Percentiles rank a stretch among this genome's conserved stretches.
Evolutionary conservation across 2,329 filamentous ascomycete species (phyloP).

Genomic region (Fusarium longipes): DNA sequence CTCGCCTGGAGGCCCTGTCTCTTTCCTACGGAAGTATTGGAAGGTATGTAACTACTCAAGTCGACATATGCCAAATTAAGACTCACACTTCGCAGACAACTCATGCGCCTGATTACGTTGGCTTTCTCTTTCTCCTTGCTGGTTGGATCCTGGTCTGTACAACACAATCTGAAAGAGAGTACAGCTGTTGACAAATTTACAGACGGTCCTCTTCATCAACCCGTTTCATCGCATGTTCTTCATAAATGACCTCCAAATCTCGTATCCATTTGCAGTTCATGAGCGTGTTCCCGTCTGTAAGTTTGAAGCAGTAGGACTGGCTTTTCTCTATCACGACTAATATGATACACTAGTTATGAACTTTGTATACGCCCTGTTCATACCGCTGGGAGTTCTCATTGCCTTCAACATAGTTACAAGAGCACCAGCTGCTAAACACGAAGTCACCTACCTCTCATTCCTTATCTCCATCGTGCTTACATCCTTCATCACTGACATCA

Average conservation of each 20-base stretch:
- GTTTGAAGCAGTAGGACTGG: slow-evolving; percentile 47
- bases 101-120: slow-evolving; percentile 89
- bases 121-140: slow-evolving; percentile 75
- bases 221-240: slow-evolving; percentile 97
- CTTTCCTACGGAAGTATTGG: slow-evolving; percentile 58
- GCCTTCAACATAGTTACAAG: slow-evolving; percentile 71
- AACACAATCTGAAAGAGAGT: background rate
- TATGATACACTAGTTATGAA: slow-evolving; percentile 67
- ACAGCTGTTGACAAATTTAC: slow-evolving; percentile 12
- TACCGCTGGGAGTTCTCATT: slow-evolving; percentile 76
- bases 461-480: slow-evolving; percentile 81
- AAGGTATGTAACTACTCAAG: slow-evolving; percentile 50
- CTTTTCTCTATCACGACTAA: slow-evolving; percentile 1
- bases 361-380: slow-evolving; percentile 79
- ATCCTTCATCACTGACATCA: slow-evolving; percentile 84
- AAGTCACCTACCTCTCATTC: slow-evolving; percentile 86
- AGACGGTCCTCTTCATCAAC: slow-evolving; percentile 62
- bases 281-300: slow-evolving; percentile 85
- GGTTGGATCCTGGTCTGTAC: slow-evolving; percentile 70
- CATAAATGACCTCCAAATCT: slow-evolving; percentile 84
- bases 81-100: slow-evolving; percentile 66
- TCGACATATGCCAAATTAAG: background rate
- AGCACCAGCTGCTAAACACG: slow-evolving; percentile 79
- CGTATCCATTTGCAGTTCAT: slow-evolving; percentile 84
- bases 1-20: slow-evolving; percentile 38